Percentiles rank a stretch among this genome's conserved stretches.
These are phyloP conservation scores for Pueraria montana DNA, from an alignment of 306 rosid genomes.

Conservation along the genomic window DNA sequence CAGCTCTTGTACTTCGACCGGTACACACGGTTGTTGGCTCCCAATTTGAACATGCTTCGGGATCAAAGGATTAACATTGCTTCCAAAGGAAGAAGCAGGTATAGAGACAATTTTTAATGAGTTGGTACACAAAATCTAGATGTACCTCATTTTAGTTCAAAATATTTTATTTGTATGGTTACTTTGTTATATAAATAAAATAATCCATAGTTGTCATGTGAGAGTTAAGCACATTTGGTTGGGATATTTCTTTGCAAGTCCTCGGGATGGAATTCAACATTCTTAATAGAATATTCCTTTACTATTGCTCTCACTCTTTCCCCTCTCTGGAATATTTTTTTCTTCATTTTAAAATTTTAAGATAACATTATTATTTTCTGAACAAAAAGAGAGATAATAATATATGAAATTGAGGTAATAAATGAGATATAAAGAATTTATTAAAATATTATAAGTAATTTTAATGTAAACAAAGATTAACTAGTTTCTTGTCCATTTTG, in stretches of 20 bases:
- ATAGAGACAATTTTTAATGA: constrained; percentile 55
- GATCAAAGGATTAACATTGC: constrained; percentile 90
- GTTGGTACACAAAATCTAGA: constrained; percentile 32
- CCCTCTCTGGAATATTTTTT: neutral
- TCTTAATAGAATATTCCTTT: neutral
- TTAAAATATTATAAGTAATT: too few relatives aligned
- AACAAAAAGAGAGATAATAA: too few relatives aligned
- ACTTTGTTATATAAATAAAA: constrained; percentile 44
- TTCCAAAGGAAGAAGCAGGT: constrained; percentile 74
- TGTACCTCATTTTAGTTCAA: constrained; percentile 37
- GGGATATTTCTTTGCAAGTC: neutral
- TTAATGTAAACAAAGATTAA: too few relatives aligned
- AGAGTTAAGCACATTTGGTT: neutral
- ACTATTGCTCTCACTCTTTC: neutral
- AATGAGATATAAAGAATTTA: too few relatives aligned
- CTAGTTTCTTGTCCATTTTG: too few relatives aligned
- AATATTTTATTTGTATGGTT: constrained; percentile 33
- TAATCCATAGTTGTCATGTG: constrained; percentile 25
- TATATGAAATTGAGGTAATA: too few relatives aligned
- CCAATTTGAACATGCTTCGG: constrained; percentile 91
- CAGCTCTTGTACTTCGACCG: constrained; percentile 96
- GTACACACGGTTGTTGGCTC: constrained; percentile 92
- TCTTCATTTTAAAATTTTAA: too few relatives aligned
- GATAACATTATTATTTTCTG: too few relatives aligned
- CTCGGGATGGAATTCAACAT: neutral